Percentiles rank a stretch among this genome's conserved stretches.
These are phyloP conservation scores for Thymus quinquecostatus DNA, from an alignment of 257 asterid genomes.

Conservation along the genomic window DNA sequence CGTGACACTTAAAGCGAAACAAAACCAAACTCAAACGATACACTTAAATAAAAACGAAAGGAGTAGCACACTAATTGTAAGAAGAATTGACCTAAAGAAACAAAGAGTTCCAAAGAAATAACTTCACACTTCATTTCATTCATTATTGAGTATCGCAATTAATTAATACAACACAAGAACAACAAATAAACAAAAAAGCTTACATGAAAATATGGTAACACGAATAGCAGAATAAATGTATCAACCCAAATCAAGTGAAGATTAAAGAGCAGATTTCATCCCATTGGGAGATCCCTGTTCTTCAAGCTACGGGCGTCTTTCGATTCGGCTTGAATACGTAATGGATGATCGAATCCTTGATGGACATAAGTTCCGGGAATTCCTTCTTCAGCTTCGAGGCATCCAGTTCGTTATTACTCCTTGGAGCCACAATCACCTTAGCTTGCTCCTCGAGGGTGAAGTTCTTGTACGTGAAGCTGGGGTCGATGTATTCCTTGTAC, in stretches of 20 bases:
- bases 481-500: constrained; percentile 69
- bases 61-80: background rate
- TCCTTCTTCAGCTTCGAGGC: constrained; percentile 63
- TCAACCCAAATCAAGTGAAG: constrained; percentile 8
- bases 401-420: constrained; percentile 84
- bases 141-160: constrained; percentile 30
- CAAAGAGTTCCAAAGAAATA: background rate
- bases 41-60: background rate
- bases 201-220: constrained; percentile 24
- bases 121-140: constrained; percentile 17
- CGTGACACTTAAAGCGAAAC: too few species aligned
- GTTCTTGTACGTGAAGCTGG: constrained; percentile 66
- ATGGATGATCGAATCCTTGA: constrained; percentile 71
- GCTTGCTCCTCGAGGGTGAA: constrained; percentile 88
- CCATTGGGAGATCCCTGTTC: constrained; percentile 11
- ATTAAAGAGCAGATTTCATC: constrained; percentile 15
- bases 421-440: constrained; percentile 80
- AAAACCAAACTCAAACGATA: background rate
- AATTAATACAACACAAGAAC: constrained; percentile 30
- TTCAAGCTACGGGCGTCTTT: constrained; percentile 59
- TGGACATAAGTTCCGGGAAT: constrained; percentile 66
- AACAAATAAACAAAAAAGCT: constrained; percentile 18
- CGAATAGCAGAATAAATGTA: constrained; percentile 17
- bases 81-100: background rate
- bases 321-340: constrained; percentile 75